Evolutionary conservation across 306 rosid genomes (phyloP).

Genomic region (Macrotyloma uniflorum): DNA sequence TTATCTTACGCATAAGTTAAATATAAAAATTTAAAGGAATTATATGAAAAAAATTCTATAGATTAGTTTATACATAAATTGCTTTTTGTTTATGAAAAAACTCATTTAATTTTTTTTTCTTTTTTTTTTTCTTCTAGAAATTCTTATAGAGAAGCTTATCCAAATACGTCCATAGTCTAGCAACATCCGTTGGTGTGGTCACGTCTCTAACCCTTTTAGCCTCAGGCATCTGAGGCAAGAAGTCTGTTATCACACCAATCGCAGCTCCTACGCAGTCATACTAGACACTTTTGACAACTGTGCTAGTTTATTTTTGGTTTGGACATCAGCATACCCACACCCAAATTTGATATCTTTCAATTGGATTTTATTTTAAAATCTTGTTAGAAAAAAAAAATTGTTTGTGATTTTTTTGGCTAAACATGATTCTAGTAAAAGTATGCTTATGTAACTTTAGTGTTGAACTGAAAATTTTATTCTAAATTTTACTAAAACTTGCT

Average conservation of each 20-base stretch:
- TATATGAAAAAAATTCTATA: no score
- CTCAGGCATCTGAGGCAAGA: not conserved
- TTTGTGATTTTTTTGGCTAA: not conserved
- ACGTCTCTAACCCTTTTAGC: not conserved
- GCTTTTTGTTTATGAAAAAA: no score
- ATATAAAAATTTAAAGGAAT: no score
- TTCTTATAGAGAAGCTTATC: no score
- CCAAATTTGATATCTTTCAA: not conserved
- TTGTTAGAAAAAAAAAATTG: not conserved
- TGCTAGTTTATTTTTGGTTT: conserved; percentile 1
- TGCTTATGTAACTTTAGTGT: not conserved
- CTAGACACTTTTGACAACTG: not conserved
- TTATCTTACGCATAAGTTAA: no score
- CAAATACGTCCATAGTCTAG: not conserved
- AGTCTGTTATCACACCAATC: not conserved
- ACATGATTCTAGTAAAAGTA: not conserved
- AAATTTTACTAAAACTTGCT: not conserved
- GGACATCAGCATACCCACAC: not conserved
- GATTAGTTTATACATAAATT: no score
- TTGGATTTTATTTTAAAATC: not conserved
- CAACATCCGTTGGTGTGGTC: not conserved
- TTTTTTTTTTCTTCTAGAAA: no score
- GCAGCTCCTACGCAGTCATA: not conserved
- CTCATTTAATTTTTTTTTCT: no score
- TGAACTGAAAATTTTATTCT: not conserved